Percentiles rank a stretch among this genome's conserved stretches.
Conservation (phyloP, 345 rosid genomes). For the Lepidium didymum region DNA sequence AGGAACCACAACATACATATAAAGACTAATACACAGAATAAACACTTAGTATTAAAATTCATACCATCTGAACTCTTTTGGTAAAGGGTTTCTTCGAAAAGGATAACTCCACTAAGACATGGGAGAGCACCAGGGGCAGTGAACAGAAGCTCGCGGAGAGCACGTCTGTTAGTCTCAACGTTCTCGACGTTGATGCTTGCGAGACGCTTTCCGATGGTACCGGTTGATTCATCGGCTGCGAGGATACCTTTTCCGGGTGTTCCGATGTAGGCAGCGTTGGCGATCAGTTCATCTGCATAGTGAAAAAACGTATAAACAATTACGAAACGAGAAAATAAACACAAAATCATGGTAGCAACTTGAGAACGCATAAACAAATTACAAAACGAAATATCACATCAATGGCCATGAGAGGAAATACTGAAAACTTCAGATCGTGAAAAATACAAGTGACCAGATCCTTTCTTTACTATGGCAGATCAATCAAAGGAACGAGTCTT, state of each 20-base stretch:
- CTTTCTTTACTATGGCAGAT: background rate
- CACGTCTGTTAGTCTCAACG: constrained; percentile 72
- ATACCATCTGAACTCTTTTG: constrained; percentile 77
- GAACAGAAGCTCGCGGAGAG: constrained; percentile 90
- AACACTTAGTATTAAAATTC: background rate
- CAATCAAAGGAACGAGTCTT: background rate
- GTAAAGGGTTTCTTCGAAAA: constrained; percentile 82
- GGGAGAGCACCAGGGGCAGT: constrained; percentile 77
- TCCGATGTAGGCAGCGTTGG: constrained; percentile 90
- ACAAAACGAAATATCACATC: background rate
- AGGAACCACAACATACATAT: background rate
- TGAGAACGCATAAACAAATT: background rate
- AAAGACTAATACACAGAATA: background rate
- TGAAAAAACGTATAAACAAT: background rate
- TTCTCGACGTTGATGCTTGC: constrained; percentile 93
- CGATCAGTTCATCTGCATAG: constrained; percentile 65
- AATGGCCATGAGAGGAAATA: background rate
- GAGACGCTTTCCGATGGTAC: constrained; percentile 93
- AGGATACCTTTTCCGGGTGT: constrained; percentile 99
- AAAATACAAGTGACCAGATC: background rate
- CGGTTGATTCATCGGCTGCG: constrained; percentile 98
- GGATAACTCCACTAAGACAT: constrained; percentile 78
- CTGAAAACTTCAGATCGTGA: constrained; percentile 1
- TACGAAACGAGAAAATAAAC: background rate
- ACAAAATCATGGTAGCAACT: too few species aligned